Base-by-base conservation (phyloP, 495 filamentous ascomycete genomes). In the Oidiodendron maius region DNA sequence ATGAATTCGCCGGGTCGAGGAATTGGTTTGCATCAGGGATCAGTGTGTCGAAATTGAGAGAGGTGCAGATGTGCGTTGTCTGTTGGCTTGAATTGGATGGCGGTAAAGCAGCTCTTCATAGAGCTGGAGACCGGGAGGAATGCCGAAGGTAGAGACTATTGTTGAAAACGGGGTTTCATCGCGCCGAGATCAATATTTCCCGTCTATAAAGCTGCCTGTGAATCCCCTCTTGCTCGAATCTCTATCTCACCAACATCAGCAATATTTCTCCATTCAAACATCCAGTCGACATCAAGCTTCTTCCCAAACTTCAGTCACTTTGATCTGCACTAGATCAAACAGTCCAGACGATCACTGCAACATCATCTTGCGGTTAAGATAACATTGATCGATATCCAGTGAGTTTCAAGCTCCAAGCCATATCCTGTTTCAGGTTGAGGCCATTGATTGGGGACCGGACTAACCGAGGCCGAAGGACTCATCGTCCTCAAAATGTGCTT, bases 401-500 rank as follows among this genome's bases (percentile, higher is more conserved):
- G 40, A 58, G 50, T 58, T 37, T 17, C 13, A 2, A 21, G 3
- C 16, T 11, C 24, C 21, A 3, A 23, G n/a, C 24, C 2, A 8
- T n/a, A 16, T 17, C 21, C 2, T 16, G 55, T 54, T 51, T 53
- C 55, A 54, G 21, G 34, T 36, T n/a, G n/a, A 24, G 24, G 18
- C 40, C 26, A 9, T 38, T 13, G 34, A 23, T 21, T 13, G 15
- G 15, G 28, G 22, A 24, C 45, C 24, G 17, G 17, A 40, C 51
- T 58, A 24, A 58, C 45, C 22, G 12, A 21, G 18, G 2, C 3
- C 2, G 25, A 13, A 18, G 22, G 20, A 32, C 40, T 30, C 9
- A 46, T 11, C n/a, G 44, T 30, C 56, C 95, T 80, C 84, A 86
- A 64, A 83, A 86, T 72, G 93, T 96, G 64, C 93, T 81, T 96